Conservation (phyloP, 768 basidiomycete genomes). For the Tulasnella sp. region DNA sequence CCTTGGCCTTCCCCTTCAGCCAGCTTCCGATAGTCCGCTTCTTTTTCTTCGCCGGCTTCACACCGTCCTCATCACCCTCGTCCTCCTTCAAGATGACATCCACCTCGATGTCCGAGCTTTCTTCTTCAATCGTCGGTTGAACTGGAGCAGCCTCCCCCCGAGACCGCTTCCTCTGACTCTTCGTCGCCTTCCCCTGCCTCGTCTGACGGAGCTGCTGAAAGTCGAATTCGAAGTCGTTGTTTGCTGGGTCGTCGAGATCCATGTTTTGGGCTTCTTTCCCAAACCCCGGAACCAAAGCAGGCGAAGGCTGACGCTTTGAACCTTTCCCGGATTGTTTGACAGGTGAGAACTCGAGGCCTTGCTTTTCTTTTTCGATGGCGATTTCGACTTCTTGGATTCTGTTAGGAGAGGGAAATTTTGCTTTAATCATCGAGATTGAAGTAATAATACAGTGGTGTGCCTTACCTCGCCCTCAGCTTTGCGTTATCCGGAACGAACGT, state of each 20-base stretch:
- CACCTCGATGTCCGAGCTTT: slow-evolving; percentile 5
- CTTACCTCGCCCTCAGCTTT: slow-evolving; percentile 85
- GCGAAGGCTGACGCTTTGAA: not conserved
- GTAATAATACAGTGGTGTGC: slow-evolving; percentile 47
- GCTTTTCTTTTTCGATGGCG: slow-evolving; percentile 43
- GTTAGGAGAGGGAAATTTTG: slow-evolving; percentile 33
- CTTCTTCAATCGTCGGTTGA: not conserved
- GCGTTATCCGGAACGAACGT: slow-evolving; percentile 80
- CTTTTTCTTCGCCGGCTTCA: slow-evolving; percentile 21
- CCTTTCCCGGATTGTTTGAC: not conserved
- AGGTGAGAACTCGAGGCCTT: not conserved
- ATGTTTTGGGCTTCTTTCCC: slow-evolving; percentile 6
- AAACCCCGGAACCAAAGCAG: not conserved
- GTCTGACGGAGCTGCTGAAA: slow-evolving; percentile 5
- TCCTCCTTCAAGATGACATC: slow-evolving; percentile 38
- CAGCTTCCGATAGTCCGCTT: slow-evolving; percentile 15
- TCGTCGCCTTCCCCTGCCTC: not conserved
- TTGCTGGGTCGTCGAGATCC: slow-evolving; percentile 6
- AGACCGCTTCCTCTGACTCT: slow-evolving; percentile 14
- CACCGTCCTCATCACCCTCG: slow-evolving; percentile 27
- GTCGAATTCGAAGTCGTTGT: slow-evolving; percentile 3
- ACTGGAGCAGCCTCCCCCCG: slow-evolving; percentile 9
- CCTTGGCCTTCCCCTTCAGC: slow-evolving; percentile 15
- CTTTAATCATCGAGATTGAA: not conserved
- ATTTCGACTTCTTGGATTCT: slow-evolving; percentile 46